Base-by-base conservation (phyloP, 2,329 filamentous ascomycete species). In the Metarhizium album region DNA sequence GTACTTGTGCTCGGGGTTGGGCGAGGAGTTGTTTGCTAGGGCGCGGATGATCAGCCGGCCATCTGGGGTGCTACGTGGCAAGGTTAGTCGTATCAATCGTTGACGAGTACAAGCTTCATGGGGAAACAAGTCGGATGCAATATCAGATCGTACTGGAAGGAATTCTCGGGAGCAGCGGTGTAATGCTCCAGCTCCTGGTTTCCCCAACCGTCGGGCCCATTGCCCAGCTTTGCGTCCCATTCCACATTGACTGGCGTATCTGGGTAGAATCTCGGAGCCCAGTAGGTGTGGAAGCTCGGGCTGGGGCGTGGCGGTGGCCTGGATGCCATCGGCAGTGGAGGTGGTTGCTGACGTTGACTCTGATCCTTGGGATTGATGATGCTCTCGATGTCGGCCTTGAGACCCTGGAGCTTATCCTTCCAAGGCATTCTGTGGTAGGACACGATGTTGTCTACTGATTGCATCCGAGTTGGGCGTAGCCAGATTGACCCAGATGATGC, bases 101-200 rank as follows among this genome's bases (percentile, higher is more conserved):
- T 8, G 7, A 29, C 27, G 2, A 29, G 27, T 29, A 9, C 27
- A 6, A 7, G 5, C 27, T 29, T 9, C 27, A 1, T 29, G 27
- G 11, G 27, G 27, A 42, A 42, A 40, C 46, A 43, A 14, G 9
- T 8, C 29, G 5, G 37, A n/a, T 35, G 37, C 16, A 5, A 40
- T 18, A n/a, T n/a, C n/a, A n/a, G 37, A 20, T 20, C n/a, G 37
- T 53, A 69, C 67, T 80, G 70, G 60, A 82, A 82, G 22, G 72
- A 72, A 58, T 82, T 82, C 4, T 66, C 59, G 1, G 69, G 61
- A 11, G 65, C 61, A 33, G 71, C 64, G 5, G 74, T 75, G 60
- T 82, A 82, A 64, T 77, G 74, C 62, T 82, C 72, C 46, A 77
- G 66, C 65, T 82, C 79, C 53, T 79, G 74, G 59, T 82, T 82